Conservation (phyloP, 306 rosid species). For the Mimosa bimucronata region DNA sequence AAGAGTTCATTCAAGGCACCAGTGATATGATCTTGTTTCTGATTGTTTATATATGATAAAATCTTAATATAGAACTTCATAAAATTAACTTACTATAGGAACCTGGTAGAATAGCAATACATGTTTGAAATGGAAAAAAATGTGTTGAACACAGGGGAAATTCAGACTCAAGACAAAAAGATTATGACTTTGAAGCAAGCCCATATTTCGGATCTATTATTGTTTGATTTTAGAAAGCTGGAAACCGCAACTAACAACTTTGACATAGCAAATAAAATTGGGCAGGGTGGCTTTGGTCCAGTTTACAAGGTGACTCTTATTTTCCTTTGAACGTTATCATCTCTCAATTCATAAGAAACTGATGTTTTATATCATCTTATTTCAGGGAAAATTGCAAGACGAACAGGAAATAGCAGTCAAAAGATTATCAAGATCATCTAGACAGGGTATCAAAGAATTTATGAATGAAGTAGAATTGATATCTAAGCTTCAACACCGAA, state of each 20-base stretch:
- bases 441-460: slow-evolving; percentile 38
- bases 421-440: slow-evolving; percentile 30
- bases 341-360: background rate
- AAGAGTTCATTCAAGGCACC: too few relatives aligned
- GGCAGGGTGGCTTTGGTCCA: background rate
- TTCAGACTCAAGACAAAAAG: background rate
- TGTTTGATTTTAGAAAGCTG: background rate
- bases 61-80: too few relatives aligned
- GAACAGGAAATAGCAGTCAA: slow-evolving; percentile 31
- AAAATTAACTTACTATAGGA: too few relatives aligned
- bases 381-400: slow-evolving; percentile 27
- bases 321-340: background rate
- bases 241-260: background rate
- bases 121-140: too few relatives aligned
- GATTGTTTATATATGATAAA: too few relatives aligned
- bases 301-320: background rate
- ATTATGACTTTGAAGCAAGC: background rate
- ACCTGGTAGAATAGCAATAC: too few relatives aligned
- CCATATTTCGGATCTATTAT: background rate
- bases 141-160: background rate
- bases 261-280: background rate
- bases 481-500: slow-evolving; percentile 39
- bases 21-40: too few relatives aligned
- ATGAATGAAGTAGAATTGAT: slow-evolving; percentile 35
- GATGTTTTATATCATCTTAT: background rate